Conservation (phyloP, 2,329 filamentous ascomycete species). For the Xylaria sp. region DNA sequence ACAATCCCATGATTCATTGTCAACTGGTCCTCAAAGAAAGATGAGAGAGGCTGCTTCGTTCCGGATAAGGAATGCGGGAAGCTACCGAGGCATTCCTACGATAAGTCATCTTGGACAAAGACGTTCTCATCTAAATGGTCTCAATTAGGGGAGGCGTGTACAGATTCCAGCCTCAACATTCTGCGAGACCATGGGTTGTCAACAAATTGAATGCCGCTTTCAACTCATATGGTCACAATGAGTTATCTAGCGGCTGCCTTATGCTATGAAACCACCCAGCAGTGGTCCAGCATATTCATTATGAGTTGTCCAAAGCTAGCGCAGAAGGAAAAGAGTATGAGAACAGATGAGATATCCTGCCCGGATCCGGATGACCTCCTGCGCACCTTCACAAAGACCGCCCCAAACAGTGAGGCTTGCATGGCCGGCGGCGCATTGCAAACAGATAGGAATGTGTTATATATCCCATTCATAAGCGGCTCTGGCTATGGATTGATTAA, state of each 20-base stretch:
- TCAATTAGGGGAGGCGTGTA: slow-evolving; percentile 1
- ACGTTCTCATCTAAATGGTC: slow-evolving; percentile 27
- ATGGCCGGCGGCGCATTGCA: not conserved
- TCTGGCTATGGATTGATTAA: not conserved
- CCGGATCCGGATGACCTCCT: slow-evolving; percentile 27
- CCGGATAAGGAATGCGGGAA: slow-evolving; percentile 40
- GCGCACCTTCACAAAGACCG: not conserved
- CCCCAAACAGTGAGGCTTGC: not conserved
- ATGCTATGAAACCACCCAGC: not conserved
- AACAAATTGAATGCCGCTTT: slow-evolving; percentile 13
- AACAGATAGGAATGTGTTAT: slow-evolving; percentile 13
- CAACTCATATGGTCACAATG: not conserved
- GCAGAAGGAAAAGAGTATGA: not conserved
- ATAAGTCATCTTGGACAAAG: slow-evolving; percentile 26
- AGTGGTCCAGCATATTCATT: not conserved
- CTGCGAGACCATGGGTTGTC: slow-evolving; percentile 26
- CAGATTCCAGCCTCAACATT: slow-evolving; percentile 21
- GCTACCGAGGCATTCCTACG: slow-evolving; percentile 38
- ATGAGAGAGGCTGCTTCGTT: slow-evolving; percentile 35
- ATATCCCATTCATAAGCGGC: not conserved
- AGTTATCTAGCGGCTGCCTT: slow-evolving; percentile 4
- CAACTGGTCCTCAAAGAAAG: slow-evolving; percentile 41
- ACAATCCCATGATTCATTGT: slow-evolving; percentile 40
- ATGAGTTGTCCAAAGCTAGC: not conserved
- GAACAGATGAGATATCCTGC: not conserved